phyloP scores from a whole-genome alignment of 352 stramenopile species.

The Pythium utonaiense region DNA sequence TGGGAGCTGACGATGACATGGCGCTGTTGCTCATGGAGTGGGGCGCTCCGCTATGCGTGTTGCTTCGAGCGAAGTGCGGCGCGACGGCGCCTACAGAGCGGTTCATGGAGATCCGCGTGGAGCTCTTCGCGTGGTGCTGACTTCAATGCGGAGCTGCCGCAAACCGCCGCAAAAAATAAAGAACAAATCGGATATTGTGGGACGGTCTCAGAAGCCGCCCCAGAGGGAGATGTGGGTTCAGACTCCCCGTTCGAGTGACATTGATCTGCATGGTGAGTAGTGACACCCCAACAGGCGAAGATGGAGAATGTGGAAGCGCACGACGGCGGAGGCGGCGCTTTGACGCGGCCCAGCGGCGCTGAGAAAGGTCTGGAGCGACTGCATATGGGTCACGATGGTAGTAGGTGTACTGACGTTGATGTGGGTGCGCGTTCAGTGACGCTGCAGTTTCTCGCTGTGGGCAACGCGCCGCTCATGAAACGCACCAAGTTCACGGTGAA shows the following conservation, averaged over 20 bases:
- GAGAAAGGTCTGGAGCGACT: constrained; percentile 29
- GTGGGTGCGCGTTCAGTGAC: constrained; percentile 43
- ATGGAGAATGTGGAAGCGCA: constrained; percentile 16
- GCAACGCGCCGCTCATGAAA: constrained; percentile 82
- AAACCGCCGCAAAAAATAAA: constrained; percentile 7
- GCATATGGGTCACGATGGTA: neutral
- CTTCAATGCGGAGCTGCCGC: constrained; percentile 16
- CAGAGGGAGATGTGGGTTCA: neutral
- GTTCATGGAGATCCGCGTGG: neutral
- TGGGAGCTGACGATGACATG: constrained; percentile 9
- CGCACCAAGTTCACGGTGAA: constrained; percentile 86
- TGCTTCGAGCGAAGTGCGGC: neutral
- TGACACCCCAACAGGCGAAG: neutral
- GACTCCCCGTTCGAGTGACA: constrained; percentile 3
- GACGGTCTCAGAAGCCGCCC: neutral
- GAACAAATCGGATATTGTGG: constrained; percentile 9
- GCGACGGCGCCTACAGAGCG: neutral
- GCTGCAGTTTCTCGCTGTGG: constrained; percentile 79
- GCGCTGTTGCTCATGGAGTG: constrained; percentile 27
- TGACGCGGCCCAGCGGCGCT: constrained; percentile 24
- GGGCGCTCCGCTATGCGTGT: neutral
- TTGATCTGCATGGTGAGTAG: neutral
- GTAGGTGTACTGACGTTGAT: neutral
- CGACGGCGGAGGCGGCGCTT: neutral
- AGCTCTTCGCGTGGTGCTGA: neutral